A percentile compares a stretch with the other conserved stretches of the same genome.
Evolutionary conservation across 169 alveolate species (phyloP).

Genomic region (Amoebophrya sp.): DNA sequence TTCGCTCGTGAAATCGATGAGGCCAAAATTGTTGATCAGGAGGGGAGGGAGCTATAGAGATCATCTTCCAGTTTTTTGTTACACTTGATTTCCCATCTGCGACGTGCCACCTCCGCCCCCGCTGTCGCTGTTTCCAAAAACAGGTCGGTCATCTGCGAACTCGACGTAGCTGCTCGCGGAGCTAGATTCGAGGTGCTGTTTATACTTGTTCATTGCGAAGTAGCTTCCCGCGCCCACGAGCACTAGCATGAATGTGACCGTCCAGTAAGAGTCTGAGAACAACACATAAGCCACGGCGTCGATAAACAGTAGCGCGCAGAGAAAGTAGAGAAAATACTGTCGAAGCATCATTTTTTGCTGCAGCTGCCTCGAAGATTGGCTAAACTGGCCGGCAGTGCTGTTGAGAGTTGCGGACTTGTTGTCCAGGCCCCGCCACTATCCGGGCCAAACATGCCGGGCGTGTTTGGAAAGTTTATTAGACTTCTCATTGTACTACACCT

Average conservation of each 20-base stretch:
- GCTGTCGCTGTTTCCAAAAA: too few species aligned
- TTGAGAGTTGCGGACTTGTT: background rate
- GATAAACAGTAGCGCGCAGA: background rate
- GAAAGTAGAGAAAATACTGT: background rate
- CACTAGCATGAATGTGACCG: background rate
- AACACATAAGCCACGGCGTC: background rate
- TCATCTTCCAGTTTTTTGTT: too few species aligned
- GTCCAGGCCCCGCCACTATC: background rate
- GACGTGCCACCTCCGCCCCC: too few species aligned
- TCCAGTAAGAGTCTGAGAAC: background rate
- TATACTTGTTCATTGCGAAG: background rate
- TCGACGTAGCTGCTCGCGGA: background rate
- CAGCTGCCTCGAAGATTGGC: background rate
- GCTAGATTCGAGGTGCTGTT: background rate
- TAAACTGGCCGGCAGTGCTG: background rate
- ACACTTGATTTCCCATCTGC: too few species aligned
- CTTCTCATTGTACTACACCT: too few species aligned
- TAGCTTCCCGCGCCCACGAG: background rate
- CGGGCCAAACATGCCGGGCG: too few species aligned
- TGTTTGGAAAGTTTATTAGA: too few species aligned
- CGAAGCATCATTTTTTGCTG: background rate
- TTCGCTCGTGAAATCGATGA: too few species aligned
- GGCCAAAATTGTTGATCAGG: too few species aligned
- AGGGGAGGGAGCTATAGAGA: too few species aligned
- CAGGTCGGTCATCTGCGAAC: background rate